These are phyloP conservation scores for Haematococcus sp. DNA, from an alignment of 139 green algal genomes.

Conservation along the genomic window DNA sequence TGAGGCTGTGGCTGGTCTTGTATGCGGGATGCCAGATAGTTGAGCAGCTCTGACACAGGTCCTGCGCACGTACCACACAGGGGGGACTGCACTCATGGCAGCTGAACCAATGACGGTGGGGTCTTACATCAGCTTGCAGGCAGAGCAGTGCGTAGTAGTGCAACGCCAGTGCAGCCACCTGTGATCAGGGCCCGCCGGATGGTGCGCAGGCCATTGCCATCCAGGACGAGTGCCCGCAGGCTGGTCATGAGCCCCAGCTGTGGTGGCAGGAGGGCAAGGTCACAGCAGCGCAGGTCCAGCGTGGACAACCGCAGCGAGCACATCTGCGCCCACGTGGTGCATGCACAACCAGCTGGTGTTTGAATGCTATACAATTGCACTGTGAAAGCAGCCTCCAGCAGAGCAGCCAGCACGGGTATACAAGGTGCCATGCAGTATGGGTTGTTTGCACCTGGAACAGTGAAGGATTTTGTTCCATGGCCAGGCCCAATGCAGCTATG, in stretches of 20 bases:
- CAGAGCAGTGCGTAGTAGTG: too few relatives aligned
- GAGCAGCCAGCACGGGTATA: too few relatives aligned
- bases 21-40: conserved; percentile 30
- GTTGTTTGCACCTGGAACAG: too few relatives aligned
- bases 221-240: conserved; percentile 41
- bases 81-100: too few relatives aligned
- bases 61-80: conserved; percentile 10
- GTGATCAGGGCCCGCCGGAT: conserved; percentile 43
- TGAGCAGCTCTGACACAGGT: conserved; percentile 37
- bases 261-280: conserved; percentile 30
- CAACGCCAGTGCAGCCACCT: conserved; percentile 12
- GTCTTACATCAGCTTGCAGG: too few relatives aligned
- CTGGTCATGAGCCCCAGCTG: conserved; percentile 47
- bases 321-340: neutral
- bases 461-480: too few relatives aligned
- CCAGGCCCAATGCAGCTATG: too few relatives aligned
- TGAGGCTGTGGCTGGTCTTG: neutral
- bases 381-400: too few relatives aligned
- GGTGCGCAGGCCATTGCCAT: conserved; percentile 45
- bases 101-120: too few relatives aligned
- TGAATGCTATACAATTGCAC: too few relatives aligned
- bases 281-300: conserved; percentile 9
- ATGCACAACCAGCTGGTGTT: neutral
- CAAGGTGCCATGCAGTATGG: too few relatives aligned
- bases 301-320: conserved; percentile 3